Percentiles rank a stretch among this genome's conserved stretches.
Conservation (phyloP, 2,329 filamentous ascomycete species). For the Diaporthe sp. region DNA sequence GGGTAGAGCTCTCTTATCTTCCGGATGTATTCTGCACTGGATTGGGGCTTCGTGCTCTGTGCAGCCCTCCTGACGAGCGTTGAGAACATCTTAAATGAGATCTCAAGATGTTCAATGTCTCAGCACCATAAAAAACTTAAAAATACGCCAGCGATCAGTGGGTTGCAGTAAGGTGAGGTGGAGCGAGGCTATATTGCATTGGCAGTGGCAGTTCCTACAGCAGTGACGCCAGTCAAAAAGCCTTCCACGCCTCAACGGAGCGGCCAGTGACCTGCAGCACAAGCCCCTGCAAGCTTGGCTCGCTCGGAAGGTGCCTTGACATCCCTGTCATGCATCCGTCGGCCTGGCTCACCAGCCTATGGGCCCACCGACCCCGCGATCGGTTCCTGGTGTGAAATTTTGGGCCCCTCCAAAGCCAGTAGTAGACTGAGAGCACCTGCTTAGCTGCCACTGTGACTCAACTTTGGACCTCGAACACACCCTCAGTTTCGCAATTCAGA, state of each 20-base stretch:
- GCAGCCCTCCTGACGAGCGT: slow-evolving; percentile 59
- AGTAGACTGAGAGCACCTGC: neutral
- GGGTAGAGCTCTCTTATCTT: slow-evolving; percentile 65
- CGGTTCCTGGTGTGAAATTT: slow-evolving; percentile 37
- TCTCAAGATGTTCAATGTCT: too few relatives aligned
- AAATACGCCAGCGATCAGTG: neutral
- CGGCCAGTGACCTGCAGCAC: neutral
- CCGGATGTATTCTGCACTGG: slow-evolving; percentile 39
- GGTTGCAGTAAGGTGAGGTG: neutral
- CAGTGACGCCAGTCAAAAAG: neutral
- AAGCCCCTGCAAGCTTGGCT: slow-evolving; percentile 21
- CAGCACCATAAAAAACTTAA: too few relatives aligned
- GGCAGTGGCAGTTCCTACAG: neutral
- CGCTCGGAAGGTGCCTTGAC: neutral
- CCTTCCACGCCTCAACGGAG: neutral
- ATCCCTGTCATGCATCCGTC: slow-evolving; percentile 31
- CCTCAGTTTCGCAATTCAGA: neutral
- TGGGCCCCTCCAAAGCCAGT: slow-evolving; percentile 33
- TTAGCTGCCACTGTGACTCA: slow-evolving; percentile 34
- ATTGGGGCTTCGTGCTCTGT: slow-evolving; percentile 44
- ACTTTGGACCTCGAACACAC: slow-evolving; percentile 16
- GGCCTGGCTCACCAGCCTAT: neutral
- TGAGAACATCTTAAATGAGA: slow-evolving; percentile 56
- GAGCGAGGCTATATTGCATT: neutral
- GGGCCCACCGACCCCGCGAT: slow-evolving; percentile 37